These are phyloP conservation scores for Excoecaria agallocha DNA, from an alignment of 345 rosid genomes.

Conservation along the genomic window DNA sequence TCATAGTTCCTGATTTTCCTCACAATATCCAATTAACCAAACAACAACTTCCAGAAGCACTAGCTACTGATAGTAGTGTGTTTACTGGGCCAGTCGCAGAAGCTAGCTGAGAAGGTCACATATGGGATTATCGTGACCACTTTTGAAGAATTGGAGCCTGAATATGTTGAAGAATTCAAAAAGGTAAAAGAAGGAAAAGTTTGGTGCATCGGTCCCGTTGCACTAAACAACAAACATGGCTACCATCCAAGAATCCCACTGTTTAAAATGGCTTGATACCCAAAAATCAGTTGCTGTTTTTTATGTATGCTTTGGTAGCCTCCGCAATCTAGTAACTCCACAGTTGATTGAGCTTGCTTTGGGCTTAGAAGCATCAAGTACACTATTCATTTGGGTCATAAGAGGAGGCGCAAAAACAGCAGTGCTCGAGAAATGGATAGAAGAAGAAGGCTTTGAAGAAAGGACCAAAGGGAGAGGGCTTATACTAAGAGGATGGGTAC, in stretches of 20 bases:
- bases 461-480: neutral
- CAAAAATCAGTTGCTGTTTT: constrained; percentile 3
- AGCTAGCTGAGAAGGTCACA: constrained; percentile 5
- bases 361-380: constrained; percentile 19
- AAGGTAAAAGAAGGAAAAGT: neutral
- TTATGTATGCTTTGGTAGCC: constrained; percentile 17
- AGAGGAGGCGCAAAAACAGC: constrained; percentile 8
- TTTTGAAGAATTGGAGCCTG: constrained; percentile 16
- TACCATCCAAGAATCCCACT: neutral
- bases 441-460: constrained; percentile 5
- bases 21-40: neutral
- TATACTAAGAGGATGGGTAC: constrained; percentile 13
- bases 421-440: constrained; percentile 4
- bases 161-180: neutral
- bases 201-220: neutral
- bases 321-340: constrained; percentile 6
- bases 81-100: neutral
- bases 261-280: constrained; percentile 13
- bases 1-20: constrained; percentile 16
- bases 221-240: neutral
- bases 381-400: constrained; percentile 15
- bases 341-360: constrained; percentile 18
- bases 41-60: neutral
- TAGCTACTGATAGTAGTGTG: neutral
- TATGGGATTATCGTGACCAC: constrained; percentile 14